These are phyloP conservation scores for Chaetomiaceae sp. DNA, from an alignment of 2,329 filamentous ascomycete genomes.

Conservation along the genomic window DNA sequence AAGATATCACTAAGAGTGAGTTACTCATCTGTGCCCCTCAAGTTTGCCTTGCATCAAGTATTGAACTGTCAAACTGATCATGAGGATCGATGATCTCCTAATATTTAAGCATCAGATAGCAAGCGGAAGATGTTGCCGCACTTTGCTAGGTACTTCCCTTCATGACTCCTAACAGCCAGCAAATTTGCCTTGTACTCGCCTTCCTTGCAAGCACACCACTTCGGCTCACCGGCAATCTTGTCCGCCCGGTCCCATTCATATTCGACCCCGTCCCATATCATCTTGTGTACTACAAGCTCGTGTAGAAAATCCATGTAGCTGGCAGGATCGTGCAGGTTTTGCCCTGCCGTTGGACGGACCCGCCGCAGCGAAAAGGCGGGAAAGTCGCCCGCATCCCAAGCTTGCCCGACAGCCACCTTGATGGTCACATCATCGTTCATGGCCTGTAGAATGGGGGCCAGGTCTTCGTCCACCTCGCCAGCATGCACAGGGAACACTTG, in stretches of 20 bases:
- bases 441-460: neutral
- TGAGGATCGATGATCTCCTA: no score
- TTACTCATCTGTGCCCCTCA: no score
- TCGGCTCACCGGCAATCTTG: neutral
- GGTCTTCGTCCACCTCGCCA: neutral
- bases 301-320: neutral
- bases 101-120: no score
- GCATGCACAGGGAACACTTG: neutral
- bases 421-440: neutral
- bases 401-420: neutral
- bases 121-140: neutral
- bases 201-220: neutral
- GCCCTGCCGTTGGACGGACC: neutral
- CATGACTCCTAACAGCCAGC: neutral
- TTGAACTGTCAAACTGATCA: no score
- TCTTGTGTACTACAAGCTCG: neutral
- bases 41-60: no score
- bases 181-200: neutral
- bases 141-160: neutral
- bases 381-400: neutral
- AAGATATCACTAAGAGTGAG: no score
- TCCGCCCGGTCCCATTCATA: neutral
- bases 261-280: neutral
- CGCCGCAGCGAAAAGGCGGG: neutral
- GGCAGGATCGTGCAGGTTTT: neutral